phyloP scores from a whole-genome alignment of 139 green algal species.

The Mychonastes homosphaera region DNA sequence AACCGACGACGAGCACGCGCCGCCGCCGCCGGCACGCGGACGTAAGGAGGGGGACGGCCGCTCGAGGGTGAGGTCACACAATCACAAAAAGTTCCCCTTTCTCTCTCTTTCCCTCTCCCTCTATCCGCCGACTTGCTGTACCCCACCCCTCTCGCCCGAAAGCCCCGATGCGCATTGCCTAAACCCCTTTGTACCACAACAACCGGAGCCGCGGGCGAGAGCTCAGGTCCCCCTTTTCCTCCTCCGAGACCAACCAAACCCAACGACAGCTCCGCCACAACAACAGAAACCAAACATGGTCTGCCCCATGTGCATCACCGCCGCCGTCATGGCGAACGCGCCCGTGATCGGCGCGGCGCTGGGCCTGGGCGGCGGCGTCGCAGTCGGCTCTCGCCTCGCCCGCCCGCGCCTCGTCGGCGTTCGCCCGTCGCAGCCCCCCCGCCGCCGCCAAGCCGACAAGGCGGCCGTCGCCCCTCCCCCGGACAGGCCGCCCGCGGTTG shows the following conservation, averaged over 20 bases:
- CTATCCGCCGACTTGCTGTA: not conserved
- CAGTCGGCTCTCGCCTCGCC: no score
- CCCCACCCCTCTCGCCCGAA: not conserved
- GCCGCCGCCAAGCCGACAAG: no score
- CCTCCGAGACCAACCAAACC: not conserved
- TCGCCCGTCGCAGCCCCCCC: no score
- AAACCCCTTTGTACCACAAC: not conserved
- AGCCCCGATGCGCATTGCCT: not conserved
- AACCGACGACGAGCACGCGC: no score
- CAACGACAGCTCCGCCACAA: not conserved
- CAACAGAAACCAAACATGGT: conserved; percentile 1
- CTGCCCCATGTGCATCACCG: conserved; percentile 14
- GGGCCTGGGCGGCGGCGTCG: no score
- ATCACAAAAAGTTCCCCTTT: no score
- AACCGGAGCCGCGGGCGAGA: not conserved
- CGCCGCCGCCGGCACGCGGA: no score
- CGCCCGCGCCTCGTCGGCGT: no score
- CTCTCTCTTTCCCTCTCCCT: not conserved
- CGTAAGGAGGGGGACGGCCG: no score
- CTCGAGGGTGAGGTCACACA: no score
- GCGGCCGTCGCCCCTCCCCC: no score
- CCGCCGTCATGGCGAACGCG: conserved; percentile 9
- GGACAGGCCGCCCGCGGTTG: no score
- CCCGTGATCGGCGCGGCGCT: conserved; percentile 11
- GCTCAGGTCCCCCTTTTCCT: not conserved